Evolutionary conservation across 345 rosid genomes (phyloP), one percentile per base, ranked within the genome.

Genomic region (Brassica rapa): DNA sequence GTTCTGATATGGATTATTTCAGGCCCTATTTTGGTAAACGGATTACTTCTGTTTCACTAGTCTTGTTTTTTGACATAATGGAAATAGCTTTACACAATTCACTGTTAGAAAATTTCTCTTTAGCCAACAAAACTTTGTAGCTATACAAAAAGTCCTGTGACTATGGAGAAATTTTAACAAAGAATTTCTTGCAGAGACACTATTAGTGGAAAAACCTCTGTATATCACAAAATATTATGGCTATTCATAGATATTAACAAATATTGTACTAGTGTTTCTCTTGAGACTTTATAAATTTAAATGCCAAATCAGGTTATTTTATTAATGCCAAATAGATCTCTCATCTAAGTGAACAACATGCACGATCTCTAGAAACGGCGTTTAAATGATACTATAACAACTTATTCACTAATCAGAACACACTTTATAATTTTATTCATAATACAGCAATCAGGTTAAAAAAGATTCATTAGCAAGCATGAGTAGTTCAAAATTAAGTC

Each of bases 401-500:
- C 49, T 41, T 41, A 41, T 9, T 41, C 43, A 37, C 21, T 19
- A 8, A 7, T 6, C 43, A 37, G 2, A 37, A 37, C 43, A 37
- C 9, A 1, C 43, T 37, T 37, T 37, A 37, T 37, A 37, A 7
- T 41, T 41, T 41, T 10, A 41, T 27, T 10, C 51, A 43, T 43
- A 43, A 43, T 43, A 43, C n/a, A 11, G 4, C 1, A 14, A 49
- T n/a, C 56, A 14, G 56, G 2, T 49, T 49, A 46, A 12, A 4
- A 43, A 1, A 43, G 51, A 43, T 11, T 43, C n/a, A 43, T 43
- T 43, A 49, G 56, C 56, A 19, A 56, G 21, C 61, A 56, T 7
- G 61, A 56, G 27, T 56, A 56, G 43, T 41, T 24, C 7, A 14
- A 65, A 74, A 35, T 24, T 51, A 55, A 74, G 64, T 55, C 55